Conservation (phyloP, 257 asterid genomes). For the Ajuga chamaepitys region DNA sequence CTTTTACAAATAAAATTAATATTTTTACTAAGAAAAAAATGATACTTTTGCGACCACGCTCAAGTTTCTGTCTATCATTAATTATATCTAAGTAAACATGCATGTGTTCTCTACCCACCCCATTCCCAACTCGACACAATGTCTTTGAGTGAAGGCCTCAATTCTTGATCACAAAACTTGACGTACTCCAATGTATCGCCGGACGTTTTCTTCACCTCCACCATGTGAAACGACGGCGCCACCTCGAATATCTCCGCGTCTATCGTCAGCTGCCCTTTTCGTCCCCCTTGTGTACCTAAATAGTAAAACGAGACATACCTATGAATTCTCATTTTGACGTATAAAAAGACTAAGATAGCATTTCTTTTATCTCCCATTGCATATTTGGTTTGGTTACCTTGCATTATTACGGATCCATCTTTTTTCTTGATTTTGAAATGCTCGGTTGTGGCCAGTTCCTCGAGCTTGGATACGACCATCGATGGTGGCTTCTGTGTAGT, state of each 20-base stretch:
- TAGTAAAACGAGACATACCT: too few relatives aligned
- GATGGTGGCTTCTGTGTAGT: conserved; percentile 52
- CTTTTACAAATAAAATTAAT: too few relatives aligned
- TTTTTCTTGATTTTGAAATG: conserved; percentile 52
- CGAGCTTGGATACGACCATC: conserved; percentile 52
- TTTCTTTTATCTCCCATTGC: too few relatives aligned
- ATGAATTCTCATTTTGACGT: too few relatives aligned
- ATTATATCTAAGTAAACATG: neutral
- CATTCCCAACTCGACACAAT: conserved; percentile 65
- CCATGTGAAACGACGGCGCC: conserved; percentile 80
- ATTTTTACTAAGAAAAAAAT: neutral
- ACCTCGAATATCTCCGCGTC: conserved; percentile 89
- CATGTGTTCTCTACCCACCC: conserved; percentile 5
- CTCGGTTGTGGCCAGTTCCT: conserved; percentile 57
- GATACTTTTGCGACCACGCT: too few relatives aligned
- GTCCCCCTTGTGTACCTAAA: conserved; percentile 34
- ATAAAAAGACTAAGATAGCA: too few relatives aligned
- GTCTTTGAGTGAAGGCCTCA: conserved; percentile 84
- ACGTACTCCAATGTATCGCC: conserved; percentile 81
- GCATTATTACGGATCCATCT: conserved; percentile 62
- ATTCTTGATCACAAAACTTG: conserved; percentile 61
- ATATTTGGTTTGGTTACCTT: too few relatives aligned
- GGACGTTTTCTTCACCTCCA: conserved; percentile 71
- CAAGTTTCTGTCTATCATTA: neutral
- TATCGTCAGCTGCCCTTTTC: conserved; percentile 67